phyloP scores from a whole-genome alignment of 169 alveolate species.

The Plasmodium berghei region DNA sequence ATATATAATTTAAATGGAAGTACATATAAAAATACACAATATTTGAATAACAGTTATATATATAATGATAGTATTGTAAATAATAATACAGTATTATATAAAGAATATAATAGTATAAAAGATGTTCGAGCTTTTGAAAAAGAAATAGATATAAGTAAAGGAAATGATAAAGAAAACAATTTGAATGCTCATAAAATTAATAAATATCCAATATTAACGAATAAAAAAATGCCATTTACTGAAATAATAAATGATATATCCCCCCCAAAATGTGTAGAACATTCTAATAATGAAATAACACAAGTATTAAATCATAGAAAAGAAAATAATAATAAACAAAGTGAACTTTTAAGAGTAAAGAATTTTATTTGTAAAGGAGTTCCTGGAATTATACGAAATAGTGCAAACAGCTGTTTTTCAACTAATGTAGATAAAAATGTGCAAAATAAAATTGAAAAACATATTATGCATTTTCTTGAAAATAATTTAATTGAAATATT shows the following conservation, averaged over 20 bases:
- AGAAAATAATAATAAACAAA: background rate
- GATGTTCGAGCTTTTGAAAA: background rate
- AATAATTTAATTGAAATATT: slow-evolving; percentile 10
- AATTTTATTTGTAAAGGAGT: slow-evolving; percentile 18
- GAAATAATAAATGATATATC: background rate
- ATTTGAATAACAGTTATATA: slow-evolving; percentile 23
- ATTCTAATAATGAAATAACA: background rate
- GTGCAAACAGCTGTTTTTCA: slow-evolving; percentile 20
- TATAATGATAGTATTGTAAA: slow-evolving; percentile 62
- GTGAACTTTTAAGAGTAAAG: slow-evolving; percentile 1
- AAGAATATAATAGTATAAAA: slow-evolving; percentile 13
- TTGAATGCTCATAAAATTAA: background rate
- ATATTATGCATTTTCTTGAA: slow-evolving; percentile 13
- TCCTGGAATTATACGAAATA: slow-evolving; percentile 20
- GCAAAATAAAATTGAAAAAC: slow-evolving; percentile 33
- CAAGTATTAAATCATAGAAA: background rate
- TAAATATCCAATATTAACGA: background rate
- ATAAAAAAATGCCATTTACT: background rate
- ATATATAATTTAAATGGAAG: slow-evolving; percentile 3
- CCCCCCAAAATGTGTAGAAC: background rate
- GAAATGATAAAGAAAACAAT: too few species aligned
- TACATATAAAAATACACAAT: slow-evolving; percentile 38
- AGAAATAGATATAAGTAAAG: background rate
- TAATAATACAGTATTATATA: slow-evolving; percentile 31
- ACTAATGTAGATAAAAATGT: slow-evolving; percentile 18